Evolutionary conservation across 495 filamentous ascomycete species (phyloP).

Genomic region (Penicillium goetzii): DNA sequence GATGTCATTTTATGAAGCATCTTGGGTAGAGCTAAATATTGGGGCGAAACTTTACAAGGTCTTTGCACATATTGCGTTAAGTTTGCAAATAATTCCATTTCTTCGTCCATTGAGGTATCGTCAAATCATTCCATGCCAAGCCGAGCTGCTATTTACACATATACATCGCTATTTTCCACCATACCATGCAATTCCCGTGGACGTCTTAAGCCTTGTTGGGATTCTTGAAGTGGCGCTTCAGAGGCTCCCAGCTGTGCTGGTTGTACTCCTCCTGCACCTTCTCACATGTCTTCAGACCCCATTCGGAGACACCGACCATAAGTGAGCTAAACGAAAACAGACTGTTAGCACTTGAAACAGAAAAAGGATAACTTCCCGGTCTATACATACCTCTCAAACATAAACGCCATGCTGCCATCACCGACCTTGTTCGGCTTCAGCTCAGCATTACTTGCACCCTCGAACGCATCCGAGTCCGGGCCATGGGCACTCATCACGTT

Average conservation of each 20-base stretch:
- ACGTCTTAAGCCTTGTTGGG: constrained; percentile 46
- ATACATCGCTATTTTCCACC: constrained; percentile 5
- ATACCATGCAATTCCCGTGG: neutral
- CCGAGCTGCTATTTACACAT: constrained; percentile 16
- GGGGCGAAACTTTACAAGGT: no score
- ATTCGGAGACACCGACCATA: constrained; percentile 92
- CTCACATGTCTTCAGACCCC: constrained; percentile 80
- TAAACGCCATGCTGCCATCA: constrained; percentile 67
- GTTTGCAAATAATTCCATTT: neutral
- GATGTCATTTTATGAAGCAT: neutral
- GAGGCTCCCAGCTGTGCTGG: constrained; percentile 79
- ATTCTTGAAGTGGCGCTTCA: constrained; percentile 76
- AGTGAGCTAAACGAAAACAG: constrained; percentile 54
- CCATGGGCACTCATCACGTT: constrained; percentile 69
- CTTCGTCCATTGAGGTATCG: constrained; percentile 9
- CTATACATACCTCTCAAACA: constrained; percentile 61
- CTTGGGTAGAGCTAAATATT: neutral
- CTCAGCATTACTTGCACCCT: constrained; percentile 60
- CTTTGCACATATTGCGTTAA: neutral
- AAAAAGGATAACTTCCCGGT: constrained; percentile 16
- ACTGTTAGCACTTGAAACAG: constrained; percentile 4
- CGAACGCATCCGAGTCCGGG: constrained; percentile 59
- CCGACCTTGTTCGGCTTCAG: constrained; percentile 63
- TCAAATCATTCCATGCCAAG: constrained; percentile 13
- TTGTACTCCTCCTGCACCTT: constrained; percentile 87